Conservation (phyloP, 441 rosid genomes). For the Gossypium lobatum region DNA sequence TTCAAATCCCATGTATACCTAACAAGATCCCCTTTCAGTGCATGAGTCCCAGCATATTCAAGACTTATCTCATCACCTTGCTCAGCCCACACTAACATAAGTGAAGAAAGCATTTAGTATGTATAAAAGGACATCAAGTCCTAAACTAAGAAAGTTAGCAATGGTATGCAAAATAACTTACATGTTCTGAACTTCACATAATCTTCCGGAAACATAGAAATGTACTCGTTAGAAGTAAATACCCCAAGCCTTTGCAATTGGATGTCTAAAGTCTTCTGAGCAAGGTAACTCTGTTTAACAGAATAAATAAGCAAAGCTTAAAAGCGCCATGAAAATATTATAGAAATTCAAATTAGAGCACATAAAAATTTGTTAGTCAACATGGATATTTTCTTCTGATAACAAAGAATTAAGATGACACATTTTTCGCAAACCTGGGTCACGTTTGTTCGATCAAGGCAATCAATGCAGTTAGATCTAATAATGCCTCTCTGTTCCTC, state of each 20-base stretch:
- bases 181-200: conserved; percentile 64
- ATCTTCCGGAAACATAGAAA: conserved; percentile 60
- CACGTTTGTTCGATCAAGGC: conserved; percentile 96
- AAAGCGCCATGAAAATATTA: conserved; percentile 4
- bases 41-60: conserved; percentile 89
- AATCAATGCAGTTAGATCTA: conserved; percentile 93
- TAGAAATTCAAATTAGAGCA: background rate
- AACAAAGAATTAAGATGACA: background rate
- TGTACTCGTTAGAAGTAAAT: conserved; percentile 47
- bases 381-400: conserved; percentile 11
- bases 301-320: conserved; percentile 10
- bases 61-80: conserved; percentile 97
- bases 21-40: conserved; percentile 91
- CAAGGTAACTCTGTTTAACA: conserved; percentile 64
- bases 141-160: conserved; percentile 11
- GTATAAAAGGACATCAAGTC: conserved; percentile 11
- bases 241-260: conserved; percentile 71
- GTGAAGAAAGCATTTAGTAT: conserved; percentile 12
- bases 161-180: conserved; percentile 28
- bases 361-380: conserved; percentile 14
- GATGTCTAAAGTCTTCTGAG: conserved; percentile 57
- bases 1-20: conserved; percentile 38
- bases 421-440: conserved; percentile 62
- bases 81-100: conserved; percentile 86
- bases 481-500: conserved; percentile 86